These are phyloP conservation scores for Hyphopichia buzzinii DNA, from an alignment of 1,139 yeast species.

Conservation along the genomic window DNA sequence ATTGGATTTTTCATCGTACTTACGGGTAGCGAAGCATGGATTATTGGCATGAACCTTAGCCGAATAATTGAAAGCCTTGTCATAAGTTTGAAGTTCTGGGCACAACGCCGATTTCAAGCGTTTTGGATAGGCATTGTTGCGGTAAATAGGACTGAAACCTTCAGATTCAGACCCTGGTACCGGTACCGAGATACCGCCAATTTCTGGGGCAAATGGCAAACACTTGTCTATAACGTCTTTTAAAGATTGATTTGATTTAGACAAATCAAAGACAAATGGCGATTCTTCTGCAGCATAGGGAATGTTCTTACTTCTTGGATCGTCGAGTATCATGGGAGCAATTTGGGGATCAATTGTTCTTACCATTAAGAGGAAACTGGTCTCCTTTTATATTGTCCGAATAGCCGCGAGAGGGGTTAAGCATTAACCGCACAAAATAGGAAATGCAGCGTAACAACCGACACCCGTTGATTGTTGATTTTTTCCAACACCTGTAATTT, in stretches of 20 bases:
- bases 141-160: constrained; percentile 33
- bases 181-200: constrained; percentile 18
- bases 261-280: constrained; percentile 17
- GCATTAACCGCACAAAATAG: not conserved
- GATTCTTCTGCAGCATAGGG: constrained; percentile 12
- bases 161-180: constrained; percentile 28
- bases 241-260: constrained; percentile 9
- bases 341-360: no score
- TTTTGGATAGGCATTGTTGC: constrained; percentile 26
- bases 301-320: not conserved
- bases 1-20: constrained; percentile 28
- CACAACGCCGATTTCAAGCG: constrained; percentile 20
- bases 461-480: no score
- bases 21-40: constrained; percentile 31
- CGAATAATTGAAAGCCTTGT: constrained; percentile 22
- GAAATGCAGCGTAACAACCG: not conserved
- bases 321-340: not conserved
- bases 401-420: no score
- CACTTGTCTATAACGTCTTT: constrained; percentile 15
- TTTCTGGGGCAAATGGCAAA: constrained; percentile 24
- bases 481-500: no score
- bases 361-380: no score
- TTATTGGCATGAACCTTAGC: constrained; percentile 16
- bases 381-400: no score
- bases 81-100: constrained; percentile 29